These are phyloP conservation scores for Eucalyptus lansdowneana DNA, from an alignment of 345 rosid genomes.

Conservation along the genomic window DNA sequence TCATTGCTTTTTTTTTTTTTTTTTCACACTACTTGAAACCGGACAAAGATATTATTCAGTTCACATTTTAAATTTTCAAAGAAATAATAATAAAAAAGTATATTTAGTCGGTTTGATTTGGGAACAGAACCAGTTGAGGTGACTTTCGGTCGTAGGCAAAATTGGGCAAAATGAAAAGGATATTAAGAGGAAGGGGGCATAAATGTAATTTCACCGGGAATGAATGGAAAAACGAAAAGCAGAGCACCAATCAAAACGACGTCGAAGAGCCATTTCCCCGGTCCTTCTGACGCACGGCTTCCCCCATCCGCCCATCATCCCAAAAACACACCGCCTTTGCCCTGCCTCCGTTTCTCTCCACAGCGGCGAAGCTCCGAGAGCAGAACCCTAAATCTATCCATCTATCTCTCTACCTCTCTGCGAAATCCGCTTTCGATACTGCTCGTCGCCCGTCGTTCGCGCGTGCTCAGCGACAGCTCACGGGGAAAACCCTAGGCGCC, in stretches of 20 bases:
- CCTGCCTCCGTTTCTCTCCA: background rate
- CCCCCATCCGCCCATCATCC: background rate
- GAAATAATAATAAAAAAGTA: no score
- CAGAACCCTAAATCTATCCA: background rate
- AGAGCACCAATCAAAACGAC: background rate
- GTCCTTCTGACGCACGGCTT: background rate
- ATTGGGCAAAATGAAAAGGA: background rate
- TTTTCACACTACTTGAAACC: no score
- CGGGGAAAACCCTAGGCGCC: background rate
- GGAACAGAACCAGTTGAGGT: no score
- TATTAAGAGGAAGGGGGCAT: background rate
- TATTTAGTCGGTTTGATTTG: no score
- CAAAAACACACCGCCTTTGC: background rate
- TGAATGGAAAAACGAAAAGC: background rate
- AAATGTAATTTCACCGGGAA: background rate
- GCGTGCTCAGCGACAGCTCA: background rate
- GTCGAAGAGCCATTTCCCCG: background rate
- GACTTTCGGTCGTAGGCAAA: background rate
- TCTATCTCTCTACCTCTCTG: background rate
- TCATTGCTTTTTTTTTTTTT: no score
- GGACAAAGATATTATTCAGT: fast-evolving
- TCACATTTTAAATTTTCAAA: no score
- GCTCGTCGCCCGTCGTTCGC: background rate
- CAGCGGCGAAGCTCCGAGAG: background rate
- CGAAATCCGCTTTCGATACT: background rate